Evolutionary conservation across 1,284 basidiomycete species (phyloP).

Genomic region (Sporisorium exsertum): DNA sequence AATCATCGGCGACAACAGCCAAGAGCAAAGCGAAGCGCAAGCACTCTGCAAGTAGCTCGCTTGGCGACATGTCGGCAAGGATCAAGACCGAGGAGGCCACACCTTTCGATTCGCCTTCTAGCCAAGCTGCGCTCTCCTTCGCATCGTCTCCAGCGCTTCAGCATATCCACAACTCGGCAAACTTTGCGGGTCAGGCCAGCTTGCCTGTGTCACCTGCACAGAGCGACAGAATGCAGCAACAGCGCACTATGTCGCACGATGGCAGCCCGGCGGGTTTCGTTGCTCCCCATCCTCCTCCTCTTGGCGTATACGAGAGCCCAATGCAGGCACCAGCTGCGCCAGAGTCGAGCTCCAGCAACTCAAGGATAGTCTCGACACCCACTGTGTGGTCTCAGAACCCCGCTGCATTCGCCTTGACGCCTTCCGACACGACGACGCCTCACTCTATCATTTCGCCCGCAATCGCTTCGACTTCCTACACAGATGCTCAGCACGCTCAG

Average conservation of each 20-base stretch:
- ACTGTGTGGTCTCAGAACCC: slow-evolving; percentile 24
- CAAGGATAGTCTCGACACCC: slow-evolving; percentile 9
- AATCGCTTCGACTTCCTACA: not conserved
- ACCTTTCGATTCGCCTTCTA: not conserved
- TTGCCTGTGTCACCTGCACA: slow-evolving; percentile 1
- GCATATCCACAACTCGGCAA: not conserved
- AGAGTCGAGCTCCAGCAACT: not conserved
- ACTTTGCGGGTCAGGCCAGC: not conserved
- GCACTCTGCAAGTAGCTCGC: not conserved
- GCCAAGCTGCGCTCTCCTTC: not conserved
- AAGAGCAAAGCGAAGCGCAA: slow-evolving; percentile 20
- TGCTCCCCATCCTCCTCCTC: not conserved
- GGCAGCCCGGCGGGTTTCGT: not conserved
- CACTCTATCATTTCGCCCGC: slow-evolving; percentile 15
- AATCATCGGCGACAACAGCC: not conserved
- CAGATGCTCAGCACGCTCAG: not conserved
- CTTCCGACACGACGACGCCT: slow-evolving; percentile 28
- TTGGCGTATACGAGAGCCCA: slow-evolving; percentile 8
- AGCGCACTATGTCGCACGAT: slow-evolving; percentile 8
- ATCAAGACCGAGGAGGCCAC: slow-evolving; percentile 20
- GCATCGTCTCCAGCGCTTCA: slow-evolving; percentile 7
- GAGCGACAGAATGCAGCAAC: slow-evolving; percentile 11
- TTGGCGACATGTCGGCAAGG: not conserved
- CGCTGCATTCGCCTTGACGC: slow-evolving; percentile 15
- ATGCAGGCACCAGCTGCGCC: slow-evolving; percentile 3